Evolutionary conservation across 495 filamentous ascomycete species (phyloP).

Genomic region (Hapsidospora chrysogenum): DNA sequence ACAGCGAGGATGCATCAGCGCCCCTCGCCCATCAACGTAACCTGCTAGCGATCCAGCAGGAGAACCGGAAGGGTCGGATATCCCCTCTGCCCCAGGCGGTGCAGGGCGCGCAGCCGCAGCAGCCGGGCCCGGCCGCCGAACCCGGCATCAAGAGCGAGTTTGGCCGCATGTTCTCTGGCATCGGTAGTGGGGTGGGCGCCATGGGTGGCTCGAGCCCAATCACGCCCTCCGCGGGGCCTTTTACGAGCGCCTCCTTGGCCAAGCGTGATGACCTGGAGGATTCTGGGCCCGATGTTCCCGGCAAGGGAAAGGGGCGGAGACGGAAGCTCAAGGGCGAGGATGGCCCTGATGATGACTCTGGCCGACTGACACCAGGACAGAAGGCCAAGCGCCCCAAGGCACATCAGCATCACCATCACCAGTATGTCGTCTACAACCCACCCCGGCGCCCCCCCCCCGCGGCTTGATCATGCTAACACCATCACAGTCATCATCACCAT

Average conservation of each 20-base stretch:
- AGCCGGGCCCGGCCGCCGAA: constrained; percentile 56
- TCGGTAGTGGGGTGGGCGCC: constrained; percentile 74
- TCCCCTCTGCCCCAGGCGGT: constrained; percentile 86
- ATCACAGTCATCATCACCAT: constrained; percentile 57
- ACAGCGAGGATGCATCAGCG: constrained; percentile 41
- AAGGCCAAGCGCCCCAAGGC: constrained; percentile 41
- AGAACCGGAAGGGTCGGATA: constrained; percentile 44
- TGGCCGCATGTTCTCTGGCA: constrained; percentile 78
- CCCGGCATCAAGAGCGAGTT: constrained; percentile 83
- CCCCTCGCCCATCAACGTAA: constrained; percentile 23
- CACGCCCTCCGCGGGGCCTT: constrained; percentile 25
- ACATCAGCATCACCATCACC: constrained; percentile 47
- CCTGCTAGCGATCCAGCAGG: constrained; percentile 42
- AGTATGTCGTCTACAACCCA: constrained; percentile 24
- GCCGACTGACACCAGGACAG: constrained; percentile 30
- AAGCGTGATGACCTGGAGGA: constrained; percentile 32
- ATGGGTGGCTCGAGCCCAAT: constrained; percentile 43
- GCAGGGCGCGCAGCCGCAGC: constrained; percentile 72
- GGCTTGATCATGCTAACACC: constrained; percentile 12
- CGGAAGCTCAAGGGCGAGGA: constrained; percentile 44
- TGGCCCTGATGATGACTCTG: constrained; percentile 38
- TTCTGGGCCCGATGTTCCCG: constrained; percentile 10
- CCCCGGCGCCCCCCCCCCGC: constrained; percentile 6
- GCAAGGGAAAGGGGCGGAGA: constrained; percentile 30
- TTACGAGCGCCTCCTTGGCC: constrained; percentile 16